Conservation (phyloP, 768 basidiomycete genomes). For the Calocybe cyanea region DNA sequence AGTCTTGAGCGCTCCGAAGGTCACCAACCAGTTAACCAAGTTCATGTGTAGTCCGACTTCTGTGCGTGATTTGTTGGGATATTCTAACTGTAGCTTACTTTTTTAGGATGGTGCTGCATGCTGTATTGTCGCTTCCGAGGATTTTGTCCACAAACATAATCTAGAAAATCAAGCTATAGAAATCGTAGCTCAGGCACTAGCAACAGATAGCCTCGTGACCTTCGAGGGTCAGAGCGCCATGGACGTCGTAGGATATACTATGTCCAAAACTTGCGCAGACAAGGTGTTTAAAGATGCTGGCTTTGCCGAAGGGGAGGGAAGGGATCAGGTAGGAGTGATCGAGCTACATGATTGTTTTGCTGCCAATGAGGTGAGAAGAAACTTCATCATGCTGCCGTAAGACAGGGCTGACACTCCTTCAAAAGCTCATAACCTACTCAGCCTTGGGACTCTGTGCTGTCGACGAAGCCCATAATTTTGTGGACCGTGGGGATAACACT, state of each 20-base stretch:
- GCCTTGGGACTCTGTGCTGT: slow-evolving; percentile 68
- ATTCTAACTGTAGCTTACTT: not conserved
- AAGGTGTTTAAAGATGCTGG: slow-evolving; percentile 70
- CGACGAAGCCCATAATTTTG: slow-evolving; percentile 69
- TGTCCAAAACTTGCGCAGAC: slow-evolving; percentile 68
- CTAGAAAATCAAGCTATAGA: slow-evolving; percentile 89
- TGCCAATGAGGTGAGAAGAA: slow-evolving; percentile 59
- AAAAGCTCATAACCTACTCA: slow-evolving; percentile 75
- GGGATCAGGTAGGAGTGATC: slow-evolving; percentile 77
- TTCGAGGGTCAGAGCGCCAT: slow-evolving; percentile 71
- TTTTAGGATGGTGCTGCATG: slow-evolving; percentile 70
- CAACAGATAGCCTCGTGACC: slow-evolving; percentile 61
- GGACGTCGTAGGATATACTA: slow-evolving; percentile 77
- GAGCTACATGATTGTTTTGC: slow-evolving; percentile 89
- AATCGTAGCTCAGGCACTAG: slow-evolving; percentile 61
- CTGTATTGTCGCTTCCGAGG: slow-evolving; percentile 75
- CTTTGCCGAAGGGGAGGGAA: slow-evolving; percentile 55
- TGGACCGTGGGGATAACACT: slow-evolving; percentile 76
- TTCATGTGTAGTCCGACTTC: slow-evolving; percentile 89
- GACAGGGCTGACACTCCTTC: not conserved
- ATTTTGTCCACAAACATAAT: slow-evolving; percentile 65
- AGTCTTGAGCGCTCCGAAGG: slow-evolving; percentile 60
- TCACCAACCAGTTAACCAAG: slow-evolving; percentile 72
- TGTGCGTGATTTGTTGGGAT: slow-evolving; percentile 28
- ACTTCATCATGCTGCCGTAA: not conserved